These are phyloP conservation scores for Aspergillus biplanus DNA, from an alignment of 495 filamentous ascomycete genomes.

Conservation along the genomic window DNA sequence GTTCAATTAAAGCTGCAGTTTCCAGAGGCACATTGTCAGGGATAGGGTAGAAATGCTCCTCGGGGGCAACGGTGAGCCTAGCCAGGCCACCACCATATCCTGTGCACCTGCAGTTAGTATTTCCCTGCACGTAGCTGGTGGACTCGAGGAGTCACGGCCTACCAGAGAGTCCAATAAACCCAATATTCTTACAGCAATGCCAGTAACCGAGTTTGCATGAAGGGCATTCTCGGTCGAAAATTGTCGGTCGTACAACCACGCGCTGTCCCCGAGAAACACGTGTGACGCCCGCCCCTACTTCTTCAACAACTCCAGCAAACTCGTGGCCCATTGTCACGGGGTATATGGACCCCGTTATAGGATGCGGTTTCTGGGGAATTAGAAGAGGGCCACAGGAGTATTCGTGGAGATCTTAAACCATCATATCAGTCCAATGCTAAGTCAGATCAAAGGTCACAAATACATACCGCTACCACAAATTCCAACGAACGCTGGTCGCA, in stretches of 20 bases:
- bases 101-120: slow-evolving; percentile 5
- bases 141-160: slow-evolving; percentile 1
- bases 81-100: slow-evolving; percentile 36
- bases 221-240: slow-evolving; percentile 59
- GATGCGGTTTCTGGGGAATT: slow-evolving; percentile 55
- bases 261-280: slow-evolving; percentile 55
- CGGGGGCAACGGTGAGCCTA: slow-evolving; percentile 32
- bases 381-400: slow-evolving; percentile 52
- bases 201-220: slow-evolving; percentile 55
- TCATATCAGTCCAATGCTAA: background rate
- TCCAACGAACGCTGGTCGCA: slow-evolving; percentile 59
- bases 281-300: slow-evolving; percentile 57
- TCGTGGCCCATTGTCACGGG: slow-evolving; percentile 65
- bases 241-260: slow-evolving; percentile 62
- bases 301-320: slow-evolving; percentile 60
- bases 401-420: slow-evolving; percentile 15
- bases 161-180: slow-evolving; percentile 63
- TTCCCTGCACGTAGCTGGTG: background rate
- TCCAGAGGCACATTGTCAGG: slow-evolving; percentile 25
- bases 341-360: slow-evolving; percentile 55
- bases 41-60: slow-evolving; percentile 33
- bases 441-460: background rate
- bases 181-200: slow-evolving; percentile 63
- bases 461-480: slow-evolving; percentile 57
- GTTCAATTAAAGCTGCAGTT: slow-evolving; percentile 58